Evolutionary conservation across 371 early-diverging fungal genomes (phyloP), one percentile per base, ranked within the genome.

Genomic region (Mortierella sp.): DNA sequence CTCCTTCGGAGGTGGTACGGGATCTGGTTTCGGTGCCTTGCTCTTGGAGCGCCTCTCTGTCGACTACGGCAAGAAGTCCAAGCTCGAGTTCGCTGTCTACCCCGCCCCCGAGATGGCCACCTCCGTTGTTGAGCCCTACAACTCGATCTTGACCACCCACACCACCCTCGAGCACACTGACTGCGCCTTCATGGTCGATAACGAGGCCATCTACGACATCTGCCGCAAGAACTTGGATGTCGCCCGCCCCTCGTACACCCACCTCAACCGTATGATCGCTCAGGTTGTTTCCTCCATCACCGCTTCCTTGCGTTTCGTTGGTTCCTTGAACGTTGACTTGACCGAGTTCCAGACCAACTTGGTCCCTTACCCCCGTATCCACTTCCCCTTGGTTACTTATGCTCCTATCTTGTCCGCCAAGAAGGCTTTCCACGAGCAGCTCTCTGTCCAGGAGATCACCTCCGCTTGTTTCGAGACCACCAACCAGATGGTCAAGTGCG

Each of bases 201-300:
- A 99, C 90, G 98, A 99, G 90, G 98, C 98, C 86, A 89, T 97
- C 89, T 99, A 99, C 87, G 98, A 99, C 84, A 99, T 99, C 85
- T 99, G 99, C 92, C 93, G 96, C 83, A 95, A 96, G 84, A 99
- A 98, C 91, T 90, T 99, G 70, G 99, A 97, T 87, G 97, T 99
- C 86, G 95, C 95, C 83, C 94, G 98, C 62, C 99, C 99, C 72
- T 95, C 96, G 61, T 99, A 98, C 91, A 91, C 93, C 86, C 97
- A 99, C 89, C 90, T 99, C 74, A 99, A 99, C 92, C 92, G 99
- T 81, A 89, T 99, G 77, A 98, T 99, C 85, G 99, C 99, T 68
- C 99, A 99, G 88, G 99, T 99, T 58, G 99, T 99, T 57, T 99
- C 99, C 58, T 99, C 99, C 73, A 98, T 99, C 91, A 99, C 99